Evolutionary conservation across 768 basidiomycete genomes (phyloP).

Genomic region (Suillus discolor): DNA sequence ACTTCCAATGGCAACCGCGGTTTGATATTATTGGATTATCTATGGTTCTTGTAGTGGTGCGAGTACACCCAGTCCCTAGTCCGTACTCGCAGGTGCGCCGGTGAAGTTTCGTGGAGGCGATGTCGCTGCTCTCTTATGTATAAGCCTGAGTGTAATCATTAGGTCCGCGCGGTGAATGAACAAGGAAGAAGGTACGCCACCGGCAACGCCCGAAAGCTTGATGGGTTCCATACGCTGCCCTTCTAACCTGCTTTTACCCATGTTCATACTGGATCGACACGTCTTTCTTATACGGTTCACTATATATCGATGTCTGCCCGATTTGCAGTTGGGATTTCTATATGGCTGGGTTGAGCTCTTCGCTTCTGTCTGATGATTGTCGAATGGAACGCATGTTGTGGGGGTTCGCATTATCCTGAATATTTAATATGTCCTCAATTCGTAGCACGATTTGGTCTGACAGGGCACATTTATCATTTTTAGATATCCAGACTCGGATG

Average conservation of each 20-base stretch:
- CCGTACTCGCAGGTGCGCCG: no score
- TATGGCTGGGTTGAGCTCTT: background rate
- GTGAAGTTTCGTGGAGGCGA: no score
- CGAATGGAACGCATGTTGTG: background rate
- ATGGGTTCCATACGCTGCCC: background rate
- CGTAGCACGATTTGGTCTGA: background rate
- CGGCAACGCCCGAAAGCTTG: background rate
- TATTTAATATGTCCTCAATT: background rate
- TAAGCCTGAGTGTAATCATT: no score
- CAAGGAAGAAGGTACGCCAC: background rate
- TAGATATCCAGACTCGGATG: background rate
- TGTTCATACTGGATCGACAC: background rate
- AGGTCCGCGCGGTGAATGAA: no score
- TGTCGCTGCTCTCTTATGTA: no score
- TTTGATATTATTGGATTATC: no score
- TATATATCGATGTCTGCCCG: background rate
- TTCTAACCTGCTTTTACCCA: background rate
- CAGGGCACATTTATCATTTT: background rate
- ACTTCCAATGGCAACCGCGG: no score
- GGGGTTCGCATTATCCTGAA: background rate
- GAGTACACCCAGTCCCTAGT: no score
- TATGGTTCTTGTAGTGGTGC: no score
- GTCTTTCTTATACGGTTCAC: background rate
- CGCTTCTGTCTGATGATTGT: conserved; percentile 1
- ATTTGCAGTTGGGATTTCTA: background rate